Evolutionary conservation across 2,329 filamentous ascomycete genomes (phyloP).

Genomic region (Aspergillus fumigatus): DNA sequence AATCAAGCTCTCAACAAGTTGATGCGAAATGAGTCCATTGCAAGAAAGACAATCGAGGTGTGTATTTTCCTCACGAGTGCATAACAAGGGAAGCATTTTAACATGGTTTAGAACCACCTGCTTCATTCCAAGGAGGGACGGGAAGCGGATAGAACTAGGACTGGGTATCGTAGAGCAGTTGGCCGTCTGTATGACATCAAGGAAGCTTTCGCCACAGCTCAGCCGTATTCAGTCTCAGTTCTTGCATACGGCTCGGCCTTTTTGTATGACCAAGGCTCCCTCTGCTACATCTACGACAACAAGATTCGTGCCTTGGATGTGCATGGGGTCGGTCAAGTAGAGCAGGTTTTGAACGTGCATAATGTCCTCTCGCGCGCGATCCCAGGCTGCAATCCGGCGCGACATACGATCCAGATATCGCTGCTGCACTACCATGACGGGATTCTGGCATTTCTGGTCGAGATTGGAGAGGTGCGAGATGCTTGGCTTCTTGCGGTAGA

Average conservation of each 20-base stretch:
- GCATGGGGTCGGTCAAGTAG: conserved; percentile 44
- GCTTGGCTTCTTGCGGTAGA: conserved; percentile 54
- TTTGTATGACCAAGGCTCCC: conserved; percentile 57
- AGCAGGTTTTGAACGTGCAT: conserved; percentile 55
- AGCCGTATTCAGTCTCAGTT: conserved; percentile 58
- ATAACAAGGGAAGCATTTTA: conserved; percentile 7
- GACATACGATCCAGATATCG: conserved; percentile 45
- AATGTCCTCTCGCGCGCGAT: conserved; percentile 34
- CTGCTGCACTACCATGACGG: conserved; percentile 55
- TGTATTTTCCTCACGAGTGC: not conserved
- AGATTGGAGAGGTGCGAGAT: conserved; percentile 37
- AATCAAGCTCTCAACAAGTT: conserved; percentile 50
- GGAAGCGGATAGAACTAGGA: conserved; percentile 32
- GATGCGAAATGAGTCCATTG: conserved; percentile 53
- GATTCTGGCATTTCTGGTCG: conserved; percentile 56
- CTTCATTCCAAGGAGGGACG: conserved; percentile 44
- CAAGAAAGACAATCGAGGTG: conserved; percentile 57
- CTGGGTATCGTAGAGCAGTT: conserved; percentile 51
- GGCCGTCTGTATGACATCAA: conserved; percentile 59
- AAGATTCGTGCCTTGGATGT: conserved; percentile 58
- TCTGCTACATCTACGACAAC: conserved; percentile 58
- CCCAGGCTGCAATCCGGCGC: conserved; percentile 30
- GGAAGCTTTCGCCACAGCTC: conserved; percentile 55
- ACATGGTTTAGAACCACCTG: conserved; percentile 35
- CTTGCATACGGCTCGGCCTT: conserved; percentile 59